Conservation (phyloP, 1,139 yeast species). For the Cylindricascospora bacillispora region DNA sequence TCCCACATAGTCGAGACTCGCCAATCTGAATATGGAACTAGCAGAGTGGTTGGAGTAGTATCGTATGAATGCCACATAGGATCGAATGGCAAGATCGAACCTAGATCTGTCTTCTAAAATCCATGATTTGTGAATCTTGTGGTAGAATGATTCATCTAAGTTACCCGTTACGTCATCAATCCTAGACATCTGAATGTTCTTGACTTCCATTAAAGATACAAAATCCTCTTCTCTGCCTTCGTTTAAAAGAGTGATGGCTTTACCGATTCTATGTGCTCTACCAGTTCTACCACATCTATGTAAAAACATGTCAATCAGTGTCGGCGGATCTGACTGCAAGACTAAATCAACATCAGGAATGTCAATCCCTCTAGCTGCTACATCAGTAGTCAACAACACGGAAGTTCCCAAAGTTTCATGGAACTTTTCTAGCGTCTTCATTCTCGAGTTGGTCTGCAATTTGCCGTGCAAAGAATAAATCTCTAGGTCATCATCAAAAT, state of each 20-base stretch:
- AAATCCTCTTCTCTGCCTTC: slow-evolving; percentile 72
- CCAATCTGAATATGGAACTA: slow-evolving; percentile 70
- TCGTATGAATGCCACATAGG: slow-evolving; percentile 74
- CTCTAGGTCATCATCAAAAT: slow-evolving; percentile 25
- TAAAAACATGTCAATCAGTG: slow-evolving; percentile 74
- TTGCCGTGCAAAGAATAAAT: slow-evolving; percentile 79
- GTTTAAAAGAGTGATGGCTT: slow-evolving; percentile 60
- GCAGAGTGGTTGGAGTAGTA: slow-evolving; percentile 89
- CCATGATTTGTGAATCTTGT: slow-evolving; percentile 37
- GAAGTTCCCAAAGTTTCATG: slow-evolving; percentile 36
- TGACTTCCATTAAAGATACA: slow-evolving; percentile 67
- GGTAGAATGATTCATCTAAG: slow-evolving; percentile 25
- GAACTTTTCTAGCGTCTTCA: slow-evolving; percentile 55
- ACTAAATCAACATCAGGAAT: slow-evolving; percentile 86
- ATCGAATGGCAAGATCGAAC: slow-evolving; percentile 65
- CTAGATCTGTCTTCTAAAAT: slow-evolving; percentile 59
- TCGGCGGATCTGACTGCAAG: slow-evolving; percentile 81
- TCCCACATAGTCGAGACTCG: slow-evolving; percentile 57
- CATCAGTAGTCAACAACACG: slow-evolving; percentile 71
- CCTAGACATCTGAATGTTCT: slow-evolving; percentile 43
- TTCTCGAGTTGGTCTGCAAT: slow-evolving; percentile 57
- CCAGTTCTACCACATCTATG: slow-evolving; percentile 94
- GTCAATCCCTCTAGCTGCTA: slow-evolving; percentile 90
- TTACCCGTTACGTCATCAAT: slow-evolving; percentile 23
- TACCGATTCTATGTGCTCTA: slow-evolving; percentile 73